Evolutionary conservation across 371 early-diverging fungal species (phyloP).

Genomic region (Gilbertella persicaria): DNA sequence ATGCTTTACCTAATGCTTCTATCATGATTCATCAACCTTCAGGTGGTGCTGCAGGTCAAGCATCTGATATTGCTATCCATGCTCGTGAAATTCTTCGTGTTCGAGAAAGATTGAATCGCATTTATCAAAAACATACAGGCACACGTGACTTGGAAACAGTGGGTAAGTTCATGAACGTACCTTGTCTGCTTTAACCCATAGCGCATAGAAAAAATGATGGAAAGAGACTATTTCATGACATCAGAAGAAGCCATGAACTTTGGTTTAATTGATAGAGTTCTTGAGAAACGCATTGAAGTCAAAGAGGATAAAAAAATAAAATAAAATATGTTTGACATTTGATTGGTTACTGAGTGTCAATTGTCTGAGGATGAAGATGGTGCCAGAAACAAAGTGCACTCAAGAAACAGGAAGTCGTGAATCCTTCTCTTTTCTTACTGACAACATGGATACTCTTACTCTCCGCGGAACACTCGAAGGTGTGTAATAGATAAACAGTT

Average conservation of each 20-base stretch:
- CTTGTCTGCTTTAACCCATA: not conserved
- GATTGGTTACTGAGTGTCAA: not conserved
- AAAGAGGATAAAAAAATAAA: slow-evolving; percentile 36
- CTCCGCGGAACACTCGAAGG: slow-evolving; percentile 60
- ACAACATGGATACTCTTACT: slow-evolving; percentile 58
- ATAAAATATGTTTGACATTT: too few species aligned
- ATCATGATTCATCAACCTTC: slow-evolving; percentile 98
- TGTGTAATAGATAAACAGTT: slow-evolving; percentile 18
- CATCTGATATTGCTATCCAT: slow-evolving; percentile 96
- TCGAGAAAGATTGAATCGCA: slow-evolving; percentile 82
- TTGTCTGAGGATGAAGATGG: not conserved
- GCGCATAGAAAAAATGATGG: slow-evolving; percentile 75
- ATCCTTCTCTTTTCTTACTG: slow-evolving; percentile 45
- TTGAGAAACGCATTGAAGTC: slow-evolving; percentile 62
- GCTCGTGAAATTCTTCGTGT: slow-evolving; percentile 93
- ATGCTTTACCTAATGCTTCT: slow-evolving; percentile 87
- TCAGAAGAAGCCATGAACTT: slow-evolving; percentile 90
- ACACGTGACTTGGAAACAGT: slow-evolving; percentile 79
- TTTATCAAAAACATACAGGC: slow-evolving; percentile 88
- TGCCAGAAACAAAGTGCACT: not conserved
- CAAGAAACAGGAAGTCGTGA: slow-evolving; percentile 6
- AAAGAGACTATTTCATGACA: slow-evolving; percentile 95
- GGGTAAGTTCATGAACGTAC: slow-evolving; percentile 52
- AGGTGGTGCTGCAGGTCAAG: slow-evolving; percentile 97
- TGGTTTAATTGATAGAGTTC: slow-evolving; percentile 89